A percentile compares a stretch with the other conserved stretches of the same genome.
Conservation (phyloP, 257 asterid species). For the Ajuga chamaepitys region DNA sequence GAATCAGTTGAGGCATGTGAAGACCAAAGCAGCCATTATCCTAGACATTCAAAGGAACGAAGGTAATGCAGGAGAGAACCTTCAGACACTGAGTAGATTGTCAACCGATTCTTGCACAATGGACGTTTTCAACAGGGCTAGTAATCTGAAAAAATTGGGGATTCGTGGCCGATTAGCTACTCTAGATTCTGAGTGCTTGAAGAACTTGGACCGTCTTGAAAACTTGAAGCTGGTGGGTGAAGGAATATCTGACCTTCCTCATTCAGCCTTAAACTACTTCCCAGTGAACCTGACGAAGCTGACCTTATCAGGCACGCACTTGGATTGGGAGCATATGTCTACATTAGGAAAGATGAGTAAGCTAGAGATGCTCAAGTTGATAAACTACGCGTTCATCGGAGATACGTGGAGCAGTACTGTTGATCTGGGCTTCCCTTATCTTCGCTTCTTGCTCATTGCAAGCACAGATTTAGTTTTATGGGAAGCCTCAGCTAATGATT, state of each 20-base stretch:
- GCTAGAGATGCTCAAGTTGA: background rate
- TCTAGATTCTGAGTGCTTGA: background rate
- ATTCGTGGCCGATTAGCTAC: conserved; percentile 17
- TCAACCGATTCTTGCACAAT: conserved; percentile 24
- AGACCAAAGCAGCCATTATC: conserved; percentile 26
- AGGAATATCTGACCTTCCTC: background rate
- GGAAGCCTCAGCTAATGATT: conserved; percentile 16
- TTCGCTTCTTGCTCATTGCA: conserved; percentile 21
- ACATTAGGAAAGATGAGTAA: background rate
- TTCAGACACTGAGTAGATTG: conserved; percentile 29
- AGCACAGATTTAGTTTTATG: conserved; percentile 20
- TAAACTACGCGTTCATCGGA: conserved; percentile 11
- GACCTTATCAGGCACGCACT: conserved; percentile 17
- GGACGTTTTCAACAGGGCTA: conserved; percentile 9
- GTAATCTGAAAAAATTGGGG: conserved; percentile 19
- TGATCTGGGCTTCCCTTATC: conserved; percentile 2
- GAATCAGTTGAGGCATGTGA: conserved; percentile 32
- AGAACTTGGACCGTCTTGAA: conserved; percentile 1
- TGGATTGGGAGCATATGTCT: conserved; percentile 10
- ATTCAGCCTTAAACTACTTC: conserved; percentile 24
- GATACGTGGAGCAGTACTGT: conserved; percentile 1
- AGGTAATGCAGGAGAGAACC: conserved; percentile 4
- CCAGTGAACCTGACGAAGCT: conserved; percentile 27
- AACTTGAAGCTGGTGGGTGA: conserved; percentile 29
- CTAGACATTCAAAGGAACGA: background rate